Base-by-base conservation (phyloP, 2,329 filamentous ascomycete genomes). In the Pleoardoris graminearum region DNA sequence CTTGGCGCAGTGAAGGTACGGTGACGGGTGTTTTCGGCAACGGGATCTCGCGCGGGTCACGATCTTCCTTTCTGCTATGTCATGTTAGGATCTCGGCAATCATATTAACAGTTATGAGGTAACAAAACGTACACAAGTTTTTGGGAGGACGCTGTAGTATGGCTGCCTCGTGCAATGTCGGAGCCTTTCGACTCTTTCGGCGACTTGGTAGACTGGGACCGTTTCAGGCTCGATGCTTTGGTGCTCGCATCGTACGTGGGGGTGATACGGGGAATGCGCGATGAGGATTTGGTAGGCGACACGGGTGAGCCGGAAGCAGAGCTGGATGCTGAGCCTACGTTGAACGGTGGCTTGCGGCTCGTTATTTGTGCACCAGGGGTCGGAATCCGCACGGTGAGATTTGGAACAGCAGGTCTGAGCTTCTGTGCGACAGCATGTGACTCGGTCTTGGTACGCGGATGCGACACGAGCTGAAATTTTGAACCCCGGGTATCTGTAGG, bases 221-320 rank as follows among this genome's bases (percentile, higher is more conserved):
- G 60, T 49, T 64, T 62, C 19, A 65, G 16, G 2, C 51, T 57
- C 0, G 62, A 53, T 22, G 53, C 57, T 5, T 51, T 54, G 2
- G 55, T 56, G 3, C 59, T 44, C 36, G 48, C 48, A 37, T 48
- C 48, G 14, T 48, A 48, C 12, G 21, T 32, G 27, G 50, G 32
- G 27, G 55, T 48, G 4, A 54, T 53, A 5, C 63, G 66, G 8
- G 69, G 69, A 23, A 71, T 69, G 17, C 64, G 64, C 12, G 68
- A 47, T 3, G 32, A 72, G 3, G 53, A 51, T 14, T 54, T 51
- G 1, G 49, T 32, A 1, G 57, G 51, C 7, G 58, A 62, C 2
- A 8, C 42, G 3, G 54, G 51, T 37, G 47, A 47, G 1, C 33
- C 47, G 7, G 57, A 57, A 21, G 25, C 56, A 17, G 56, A 51